These are phyloP conservation scores for Achaetomiella virescens DNA, from an alignment of 495 filamentous ascomycete genomes.

Conservation along the genomic window DNA sequence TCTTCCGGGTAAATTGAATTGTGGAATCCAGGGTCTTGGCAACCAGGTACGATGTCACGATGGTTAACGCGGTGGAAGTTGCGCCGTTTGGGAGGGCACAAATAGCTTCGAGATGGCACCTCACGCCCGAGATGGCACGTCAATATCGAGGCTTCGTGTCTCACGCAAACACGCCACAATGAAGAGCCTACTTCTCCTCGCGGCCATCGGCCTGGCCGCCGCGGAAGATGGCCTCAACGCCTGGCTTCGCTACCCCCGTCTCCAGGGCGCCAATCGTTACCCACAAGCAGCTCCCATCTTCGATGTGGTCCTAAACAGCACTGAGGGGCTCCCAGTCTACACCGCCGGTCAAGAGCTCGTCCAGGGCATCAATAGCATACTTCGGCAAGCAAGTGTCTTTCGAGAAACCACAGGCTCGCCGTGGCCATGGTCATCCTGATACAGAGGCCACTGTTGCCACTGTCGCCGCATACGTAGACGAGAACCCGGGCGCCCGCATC, in stretches of 20 bases:
- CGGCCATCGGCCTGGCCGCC: conserved; percentile 32
- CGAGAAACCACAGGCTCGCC: conserved; percentile 9
- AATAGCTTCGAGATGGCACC: not conserved
- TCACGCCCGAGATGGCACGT: not conserved
- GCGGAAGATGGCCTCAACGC: conserved; percentile 55
- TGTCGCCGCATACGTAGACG: conserved; percentile 41
- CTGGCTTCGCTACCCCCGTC: conserved; percentile 60
- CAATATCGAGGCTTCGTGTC: not conserved
- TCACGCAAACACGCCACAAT: conserved; percentile 14
- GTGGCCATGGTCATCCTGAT: conserved; percentile 19
- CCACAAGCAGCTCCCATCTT: conserved; percentile 36
- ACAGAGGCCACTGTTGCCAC: conserved; percentile 51
- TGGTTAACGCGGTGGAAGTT: not conserved
- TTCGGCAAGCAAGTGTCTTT: conserved; percentile 42
- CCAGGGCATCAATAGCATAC: conserved; percentile 50
- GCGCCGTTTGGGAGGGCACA: no score
- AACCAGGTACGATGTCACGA: conserved; percentile 2
- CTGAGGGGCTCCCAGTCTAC: conserved; percentile 48
- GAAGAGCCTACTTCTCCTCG: conserved; percentile 28
- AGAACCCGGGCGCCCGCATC: conserved; percentile 16
- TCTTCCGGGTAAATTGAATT: conserved; percentile 7
- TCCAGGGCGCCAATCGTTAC: conserved; percentile 36
- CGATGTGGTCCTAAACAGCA: conserved; percentile 51
- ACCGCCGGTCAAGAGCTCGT: conserved; percentile 55
- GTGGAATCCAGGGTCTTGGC: conserved; percentile 5